Conservation (phyloP, 2,329 filamentous ascomycete genomes). For the Blumeriella jaapii region DNA sequence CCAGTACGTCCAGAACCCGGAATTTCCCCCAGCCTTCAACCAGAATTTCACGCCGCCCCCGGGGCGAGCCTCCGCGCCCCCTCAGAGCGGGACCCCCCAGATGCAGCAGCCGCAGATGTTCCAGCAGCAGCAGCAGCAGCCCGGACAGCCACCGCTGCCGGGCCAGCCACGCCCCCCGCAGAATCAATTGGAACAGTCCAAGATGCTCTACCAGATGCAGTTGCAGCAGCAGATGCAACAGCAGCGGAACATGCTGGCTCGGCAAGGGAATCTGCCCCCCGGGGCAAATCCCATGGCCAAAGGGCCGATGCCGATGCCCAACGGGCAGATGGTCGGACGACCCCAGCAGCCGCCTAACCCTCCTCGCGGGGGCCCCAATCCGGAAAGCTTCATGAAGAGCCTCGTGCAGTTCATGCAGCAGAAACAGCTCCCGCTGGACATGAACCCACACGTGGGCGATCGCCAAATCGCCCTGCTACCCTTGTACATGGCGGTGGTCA, state of each 20-base stretch:
- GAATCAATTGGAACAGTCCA: slow-evolving; percentile 54
- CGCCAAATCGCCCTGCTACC: slow-evolving; percentile 63
- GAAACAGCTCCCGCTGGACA: slow-evolving; percentile 61
- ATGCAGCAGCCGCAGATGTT: slow-evolving; percentile 28
- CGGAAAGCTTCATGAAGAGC: slow-evolving; percentile 36
- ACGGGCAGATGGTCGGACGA: slow-evolving; percentile 43
- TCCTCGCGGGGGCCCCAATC: slow-evolving; percentile 36
- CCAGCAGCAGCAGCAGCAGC: slow-evolving; percentile 22
- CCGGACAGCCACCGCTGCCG: slow-evolving; percentile 23
- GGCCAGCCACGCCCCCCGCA: slow-evolving; percentile 33
- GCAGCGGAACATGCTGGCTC: slow-evolving; percentile 29
- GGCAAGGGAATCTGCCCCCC: slow-evolving; percentile 34
- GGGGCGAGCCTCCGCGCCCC: slow-evolving; percentile 42
- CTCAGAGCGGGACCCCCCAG: slow-evolving; percentile 39
- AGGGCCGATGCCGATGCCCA: slow-evolving; percentile 41
- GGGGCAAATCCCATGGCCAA: slow-evolving; percentile 22
- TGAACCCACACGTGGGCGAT: slow-evolving; percentile 61
- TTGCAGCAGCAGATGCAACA: slow-evolving; percentile 61
- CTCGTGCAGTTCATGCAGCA: slow-evolving; percentile 66
- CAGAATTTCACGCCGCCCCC: slow-evolving; percentile 46
- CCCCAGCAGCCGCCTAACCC: slow-evolving; percentile 40
- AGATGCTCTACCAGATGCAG: slow-evolving; percentile 71
- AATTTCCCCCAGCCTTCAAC: slow-evolving; percentile 46
- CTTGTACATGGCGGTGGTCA: slow-evolving; percentile 68
- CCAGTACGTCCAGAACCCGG: slow-evolving; percentile 50